Base-by-base conservation (phyloP, 179 eudicot species). In the Patellifolia procumbens region DNA sequence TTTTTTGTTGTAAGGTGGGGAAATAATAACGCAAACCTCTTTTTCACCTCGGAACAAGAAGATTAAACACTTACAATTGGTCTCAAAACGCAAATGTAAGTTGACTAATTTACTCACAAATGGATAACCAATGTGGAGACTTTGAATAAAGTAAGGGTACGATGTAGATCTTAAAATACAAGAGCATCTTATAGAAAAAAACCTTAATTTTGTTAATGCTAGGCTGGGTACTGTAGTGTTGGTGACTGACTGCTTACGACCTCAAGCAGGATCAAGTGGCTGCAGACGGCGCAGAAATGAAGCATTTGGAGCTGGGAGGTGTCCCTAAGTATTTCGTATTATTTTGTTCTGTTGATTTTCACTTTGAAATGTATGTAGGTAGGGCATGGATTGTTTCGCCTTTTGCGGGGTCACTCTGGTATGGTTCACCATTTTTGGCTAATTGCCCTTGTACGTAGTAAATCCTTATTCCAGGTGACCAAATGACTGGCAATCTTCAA, bases 361-460 rank as follows among this genome's bases (percentile, higher is more conserved):
- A n/a, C 56, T 69, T 74, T 70, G 32, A 59, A 51, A 56, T 46
- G 74, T 70, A 58, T 78, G 49, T 64, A 45, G 42, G 20, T 7
- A 70, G 55, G 79, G 53, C 72, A 55, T 59, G 55, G 81, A 77
- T 81, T 68, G 52, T 65, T 75, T n/a, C n/a, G n/a, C n/a, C n/a
- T n/a, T n/a, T 43, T 10, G 11, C 45, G 74, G 48, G 48, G 45
- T 45, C 56, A 51, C 72, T 46, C 16, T 15, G 64, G 72, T 59
- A 67, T 15, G 35, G 61, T 78, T 62, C 26, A 52, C 55, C 78
- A 78, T 70, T 78, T 78, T 78, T 78, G 81, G 76, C 68, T 52
- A 37, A 65, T 46, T 22, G 79, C 76, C 72, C 53, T 74, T 78
- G 79, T 75, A 70, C 71, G 79, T 79, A 79, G 67, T 60, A 66